phyloP scores from a whole-genome alignment of 176 grass and related monocot species.

The Cymbopogon citratus region DNA sequence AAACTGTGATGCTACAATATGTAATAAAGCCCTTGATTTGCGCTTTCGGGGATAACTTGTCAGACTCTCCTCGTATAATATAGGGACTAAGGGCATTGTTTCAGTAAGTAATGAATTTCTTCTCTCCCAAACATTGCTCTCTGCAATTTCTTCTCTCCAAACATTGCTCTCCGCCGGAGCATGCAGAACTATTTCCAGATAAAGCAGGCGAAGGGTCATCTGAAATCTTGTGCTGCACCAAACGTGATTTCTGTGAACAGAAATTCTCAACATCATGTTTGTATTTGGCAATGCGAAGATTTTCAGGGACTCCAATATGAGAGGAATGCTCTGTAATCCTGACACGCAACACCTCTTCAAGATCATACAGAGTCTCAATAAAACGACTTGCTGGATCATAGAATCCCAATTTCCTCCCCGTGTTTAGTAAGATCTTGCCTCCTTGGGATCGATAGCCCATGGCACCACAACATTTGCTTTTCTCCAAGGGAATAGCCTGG shows the following conservation, averaged over 20 bases:
- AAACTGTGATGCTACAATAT: background rate
- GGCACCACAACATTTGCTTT: too few species aligned
- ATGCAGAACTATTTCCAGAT: background rate
- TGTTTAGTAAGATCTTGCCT: too few species aligned
- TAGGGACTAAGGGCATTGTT: background rate
- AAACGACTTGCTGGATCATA: background rate
- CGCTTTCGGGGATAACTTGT: background rate
- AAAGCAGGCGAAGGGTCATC: background rate
- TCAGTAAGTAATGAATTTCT: background rate
- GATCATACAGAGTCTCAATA: background rate
- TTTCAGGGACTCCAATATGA: background rate
- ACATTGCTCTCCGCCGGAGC: background rate
- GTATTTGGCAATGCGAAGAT: background rate
- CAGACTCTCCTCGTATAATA: background rate
- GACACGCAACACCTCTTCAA: background rate
- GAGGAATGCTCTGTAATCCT: background rate
- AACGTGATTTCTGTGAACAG: background rate
- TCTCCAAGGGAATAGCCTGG: too few species aligned
- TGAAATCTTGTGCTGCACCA: background rate
- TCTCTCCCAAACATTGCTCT: background rate
- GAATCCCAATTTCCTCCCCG: too few species aligned
- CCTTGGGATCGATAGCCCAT: too few species aligned
- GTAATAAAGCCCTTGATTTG: background rate
- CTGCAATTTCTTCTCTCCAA: background rate
- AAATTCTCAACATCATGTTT: background rate